Conservation (phyloP, 257 asterid species). For the Fraxinus quadrangulata region DNA sequence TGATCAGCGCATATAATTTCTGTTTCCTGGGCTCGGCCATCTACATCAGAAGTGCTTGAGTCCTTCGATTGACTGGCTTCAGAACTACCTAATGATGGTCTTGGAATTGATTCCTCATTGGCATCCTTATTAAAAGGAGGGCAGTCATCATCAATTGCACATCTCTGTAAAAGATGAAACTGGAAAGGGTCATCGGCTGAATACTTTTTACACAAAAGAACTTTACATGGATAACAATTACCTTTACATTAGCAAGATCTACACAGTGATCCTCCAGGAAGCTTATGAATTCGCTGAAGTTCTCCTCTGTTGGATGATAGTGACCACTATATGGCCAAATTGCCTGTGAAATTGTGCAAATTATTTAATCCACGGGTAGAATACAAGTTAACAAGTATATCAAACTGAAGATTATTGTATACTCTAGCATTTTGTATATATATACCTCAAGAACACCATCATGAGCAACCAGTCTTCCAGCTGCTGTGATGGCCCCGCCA, state of each 20-base stretch:
- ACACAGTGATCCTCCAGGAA: constrained; percentile 50
- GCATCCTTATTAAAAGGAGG: constrained; percentile 24
- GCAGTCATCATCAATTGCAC: constrained; percentile 49
- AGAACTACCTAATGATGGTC: constrained; percentile 7
- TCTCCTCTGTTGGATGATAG: constrained; percentile 61
- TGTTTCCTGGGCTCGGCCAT: constrained; percentile 6
- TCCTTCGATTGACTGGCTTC: constrained; percentile 12
- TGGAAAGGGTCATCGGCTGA: not conserved
- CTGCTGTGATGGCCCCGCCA: constrained; percentile 34
- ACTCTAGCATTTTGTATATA: not conserved
- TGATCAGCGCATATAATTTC: not conserved
- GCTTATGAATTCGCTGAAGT: constrained; percentile 47
- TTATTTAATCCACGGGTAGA: not conserved
- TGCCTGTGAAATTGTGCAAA: constrained; percentile 34
- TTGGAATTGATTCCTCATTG: constrained; percentile 26
- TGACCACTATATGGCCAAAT: constrained; percentile 66
- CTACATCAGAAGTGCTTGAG: constrained; percentile 15
- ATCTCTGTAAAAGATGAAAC: constrained; percentile 36
- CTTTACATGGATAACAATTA: constrained; percentile 8
- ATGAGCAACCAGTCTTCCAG: constrained; percentile 31
- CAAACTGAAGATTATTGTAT: not conserved
- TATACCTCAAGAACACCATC: constrained; percentile 31
- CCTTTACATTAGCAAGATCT: constrained; percentile 56
- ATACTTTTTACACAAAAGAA: not conserved
- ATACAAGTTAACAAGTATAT: not conserved